A percentile compares a stretch with the other conserved stretches of the same genome.
Evolutionary conservation across 208 protist genomes (phyloP).

Genomic region (Herpetomonas samuelpessoai): DNA sequence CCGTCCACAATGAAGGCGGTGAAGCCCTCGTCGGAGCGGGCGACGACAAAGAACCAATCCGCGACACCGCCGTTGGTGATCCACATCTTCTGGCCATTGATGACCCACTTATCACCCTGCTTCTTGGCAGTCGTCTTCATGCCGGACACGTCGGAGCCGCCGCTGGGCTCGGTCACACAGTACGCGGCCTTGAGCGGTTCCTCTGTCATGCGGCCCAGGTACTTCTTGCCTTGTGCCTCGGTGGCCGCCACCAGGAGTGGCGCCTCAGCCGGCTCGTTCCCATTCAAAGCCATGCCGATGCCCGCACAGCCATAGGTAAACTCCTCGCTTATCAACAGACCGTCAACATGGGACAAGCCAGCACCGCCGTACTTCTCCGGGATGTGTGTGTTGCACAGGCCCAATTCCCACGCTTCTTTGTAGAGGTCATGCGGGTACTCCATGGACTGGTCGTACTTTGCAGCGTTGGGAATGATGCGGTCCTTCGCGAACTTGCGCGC

Average conservation of each 20-base stretch:
- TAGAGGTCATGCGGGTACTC: conserved; percentile 73
- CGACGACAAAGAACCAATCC: conserved; percentile 92
- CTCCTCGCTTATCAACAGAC: conserved; percentile 81
- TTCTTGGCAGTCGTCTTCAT: conserved; percentile 85
- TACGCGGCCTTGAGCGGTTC: conserved; percentile 79
- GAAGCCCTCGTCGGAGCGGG: conserved; percentile 71
- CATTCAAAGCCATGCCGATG: conserved; percentile 82
- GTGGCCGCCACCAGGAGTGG: conserved; percentile 86
- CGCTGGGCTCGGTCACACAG: conserved; percentile 83
- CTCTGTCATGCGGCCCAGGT: conserved; percentile 81
- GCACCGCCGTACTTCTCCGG: conserved; percentile 80
- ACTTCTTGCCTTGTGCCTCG: conserved; percentile 89
- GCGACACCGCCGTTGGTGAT: conserved; percentile 93
- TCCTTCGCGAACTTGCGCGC: conserved; percentile 78
- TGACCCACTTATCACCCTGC: conserved; percentile 83
- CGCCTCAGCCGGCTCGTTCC: conserved; percentile 66
- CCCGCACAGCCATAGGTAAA: conserved; percentile 86
- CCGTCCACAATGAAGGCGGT: conserved; percentile 89
- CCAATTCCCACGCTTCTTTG: conserved; percentile 80
- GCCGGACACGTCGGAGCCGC: conserved; percentile 85
- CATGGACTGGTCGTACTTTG: conserved; percentile 70
- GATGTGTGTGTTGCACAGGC: conserved; percentile 85
- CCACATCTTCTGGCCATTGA: conserved; percentile 95
- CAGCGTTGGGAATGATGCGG: conserved; percentile 67
- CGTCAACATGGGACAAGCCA: conserved; percentile 62